Conservation (phyloP, 257 asterid genomes). For the Nemophila menziesii region DNA sequence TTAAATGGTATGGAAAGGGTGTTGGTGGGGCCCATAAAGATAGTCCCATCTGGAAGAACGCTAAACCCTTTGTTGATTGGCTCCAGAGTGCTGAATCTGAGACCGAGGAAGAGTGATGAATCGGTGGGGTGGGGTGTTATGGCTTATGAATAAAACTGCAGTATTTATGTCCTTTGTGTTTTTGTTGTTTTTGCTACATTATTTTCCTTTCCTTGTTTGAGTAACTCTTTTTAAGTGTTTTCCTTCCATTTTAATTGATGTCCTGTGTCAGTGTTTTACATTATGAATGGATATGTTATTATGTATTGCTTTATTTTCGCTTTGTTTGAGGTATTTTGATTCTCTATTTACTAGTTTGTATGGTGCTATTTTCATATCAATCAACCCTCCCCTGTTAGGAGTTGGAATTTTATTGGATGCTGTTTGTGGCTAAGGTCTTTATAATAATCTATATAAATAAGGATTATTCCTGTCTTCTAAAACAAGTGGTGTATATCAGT, state of each 20-base stretch:
- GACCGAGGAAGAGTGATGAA: conserved; percentile 27
- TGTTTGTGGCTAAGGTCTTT: too few species aligned
- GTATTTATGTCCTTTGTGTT: neutral
- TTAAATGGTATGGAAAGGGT: conserved; percentile 27
- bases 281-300: neutral
- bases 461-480: too few species aligned
- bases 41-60: conserved; percentile 25
- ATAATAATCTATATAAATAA: too few species aligned
- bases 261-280: neutral
- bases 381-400: too few species aligned
- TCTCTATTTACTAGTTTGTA: too few species aligned
- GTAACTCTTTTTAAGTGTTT: neutral
- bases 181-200: neutral
- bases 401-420: too few species aligned
- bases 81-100: conserved; percentile 34
- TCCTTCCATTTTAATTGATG: neutral
- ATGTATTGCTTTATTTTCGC: neutral
- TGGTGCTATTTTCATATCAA: too few species aligned
- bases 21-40: conserved; percentile 12
- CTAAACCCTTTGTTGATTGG: conserved; percentile 30
- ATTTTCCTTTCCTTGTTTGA: neutral
- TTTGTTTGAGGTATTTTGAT: too few species aligned
- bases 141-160: neutral
- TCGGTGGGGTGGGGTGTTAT: too few species aligned
- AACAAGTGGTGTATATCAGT: too few species aligned